A percentile compares a stretch with the other conserved stretches of the same genome.
Evolutionary conservation across 225 moss, liverwort and hornwort species (phyloP).

Genomic region (Climacium dendroides): DNA sequence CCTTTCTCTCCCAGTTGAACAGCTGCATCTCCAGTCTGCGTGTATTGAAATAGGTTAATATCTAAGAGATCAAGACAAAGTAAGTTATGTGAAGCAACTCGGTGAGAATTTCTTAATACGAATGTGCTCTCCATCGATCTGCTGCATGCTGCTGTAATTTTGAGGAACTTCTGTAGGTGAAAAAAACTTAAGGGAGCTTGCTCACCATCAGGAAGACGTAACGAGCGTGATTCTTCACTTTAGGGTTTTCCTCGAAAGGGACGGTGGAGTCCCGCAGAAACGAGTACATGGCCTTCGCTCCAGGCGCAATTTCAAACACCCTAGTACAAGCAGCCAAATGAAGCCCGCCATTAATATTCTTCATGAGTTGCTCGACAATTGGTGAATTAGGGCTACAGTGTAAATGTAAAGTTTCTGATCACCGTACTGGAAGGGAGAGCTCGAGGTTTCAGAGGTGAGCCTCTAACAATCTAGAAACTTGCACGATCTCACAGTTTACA

Average conservation of each 20-base stretch:
- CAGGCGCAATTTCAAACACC: slow-evolving; percentile 42
- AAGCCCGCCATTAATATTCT: not conserved
- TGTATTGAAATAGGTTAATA: not conserved
- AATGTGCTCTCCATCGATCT: too few species aligned
- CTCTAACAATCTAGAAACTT: not conserved
- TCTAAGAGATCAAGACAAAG: not conserved
- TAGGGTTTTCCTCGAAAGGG: slow-evolving; percentile 37
- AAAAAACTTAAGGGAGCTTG: not conserved
- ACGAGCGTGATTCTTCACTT: slow-evolving; percentile 31
- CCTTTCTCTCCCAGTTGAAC: slow-evolving; percentile 19
- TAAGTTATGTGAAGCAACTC: not conserved
- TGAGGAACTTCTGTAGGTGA: not conserved
- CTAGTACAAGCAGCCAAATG: not conserved
- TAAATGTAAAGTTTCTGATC: not conserved
- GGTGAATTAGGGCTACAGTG: not conserved
- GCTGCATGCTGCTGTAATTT: not conserved
- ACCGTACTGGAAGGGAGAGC: not conserved
- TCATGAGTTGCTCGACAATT: not conserved
- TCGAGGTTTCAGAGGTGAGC: not conserved
- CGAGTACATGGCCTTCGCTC: slow-evolving; percentile 28
- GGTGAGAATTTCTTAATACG: not conserved
- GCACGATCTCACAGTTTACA: not conserved
- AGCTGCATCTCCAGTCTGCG: slow-evolving; percentile 32
- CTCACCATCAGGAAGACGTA: slow-evolving; percentile 40
- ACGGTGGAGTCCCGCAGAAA: slow-evolving; percentile 2